Evolutionary conservation across 2,329 filamentous ascomycete species (phyloP), one percentile per base, ranked within the genome.

Genomic region (Stemphylium vesicarium): DNA sequence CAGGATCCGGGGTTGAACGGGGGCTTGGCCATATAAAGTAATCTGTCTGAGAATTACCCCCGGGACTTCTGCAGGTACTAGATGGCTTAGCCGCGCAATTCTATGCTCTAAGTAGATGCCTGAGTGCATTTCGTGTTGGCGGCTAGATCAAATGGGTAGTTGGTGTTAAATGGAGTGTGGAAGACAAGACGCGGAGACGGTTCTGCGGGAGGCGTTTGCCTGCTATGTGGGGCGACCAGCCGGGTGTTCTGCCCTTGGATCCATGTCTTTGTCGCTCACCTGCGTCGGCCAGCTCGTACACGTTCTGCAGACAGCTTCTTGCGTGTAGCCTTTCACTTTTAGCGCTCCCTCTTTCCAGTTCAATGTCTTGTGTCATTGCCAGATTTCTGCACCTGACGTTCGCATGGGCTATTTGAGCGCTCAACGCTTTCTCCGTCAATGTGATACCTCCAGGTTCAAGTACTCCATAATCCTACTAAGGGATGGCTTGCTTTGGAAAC

Each of bases 21-120:
- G 26, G 51, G 35, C 62, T 62, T 60, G 62, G 62, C 57, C 40
- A 64, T 64, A 52, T 64, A 60, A 58, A 53, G 52, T 38, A 64
- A 63, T 63, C 41, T 61, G 53, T 48, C n/a, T 57, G 55, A 63
- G 31, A 32, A 55, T 53, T 61, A 54, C 53, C 51, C 46, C 46
- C 43, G 42, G 50, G 38, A 51, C 26, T 45, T 33, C 29, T 51
- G 32, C 38, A 31, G 49, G 44, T 56, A 44, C 50, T 45, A 43
- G 18, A 53, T 46, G 36, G 40, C 45, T 43, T 39, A 41, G 53
- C 44, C 35, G 53, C 36, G 44, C 15, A 16, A 26, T 35, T 24
- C 35, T 26, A 36, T 36, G n/a, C 48, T 56, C 20, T 2, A 45
- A 42, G 32, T 24, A 41, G 32, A 38, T 43, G 35, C 8, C 29